Conservation (phyloP, 2,329 filamentous ascomycete genomes). For the Penicillium sp. region DNA sequence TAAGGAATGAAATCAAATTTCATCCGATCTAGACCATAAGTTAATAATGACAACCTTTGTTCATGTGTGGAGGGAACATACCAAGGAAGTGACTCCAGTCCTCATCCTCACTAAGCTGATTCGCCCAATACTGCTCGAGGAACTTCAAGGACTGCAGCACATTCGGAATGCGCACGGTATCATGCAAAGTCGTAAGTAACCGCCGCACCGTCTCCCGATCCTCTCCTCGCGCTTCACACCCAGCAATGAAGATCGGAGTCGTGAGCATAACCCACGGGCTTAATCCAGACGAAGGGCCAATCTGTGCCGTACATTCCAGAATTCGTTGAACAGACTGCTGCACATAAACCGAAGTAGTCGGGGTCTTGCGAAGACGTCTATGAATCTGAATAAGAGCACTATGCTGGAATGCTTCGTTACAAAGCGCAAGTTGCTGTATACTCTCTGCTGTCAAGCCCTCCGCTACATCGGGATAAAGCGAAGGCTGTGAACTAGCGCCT, state of each 20-base stretch:
- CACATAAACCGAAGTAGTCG: conserved; percentile 30
- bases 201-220: conserved; percentile 36
- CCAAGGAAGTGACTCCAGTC: conserved; percentile 43
- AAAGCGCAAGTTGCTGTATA: conserved; percentile 39
- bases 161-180: conserved; percentile 44
- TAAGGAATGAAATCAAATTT: conserved; percentile 33
- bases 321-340: conserved; percentile 40
- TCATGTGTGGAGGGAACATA: conserved; percentile 9
- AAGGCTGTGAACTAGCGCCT: conserved; percentile 28
- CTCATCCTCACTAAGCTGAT: conserved; percentile 34
- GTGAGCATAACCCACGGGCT: conserved; percentile 46
- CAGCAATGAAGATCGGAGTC: conserved; percentile 46
- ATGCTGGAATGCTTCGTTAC: conserved; percentile 46
- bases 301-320: conserved; percentile 39
- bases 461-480: conserved; percentile 38
- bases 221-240: conserved; percentile 40
- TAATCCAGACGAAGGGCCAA: conserved; percentile 39
- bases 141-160: conserved; percentile 43
- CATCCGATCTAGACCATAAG: conserved; percentile 30
- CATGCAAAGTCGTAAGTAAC: conserved; percentile 36
- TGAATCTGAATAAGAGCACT: conserved; percentile 46
- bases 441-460: conserved; percentile 32
- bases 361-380: conserved; percentile 36
- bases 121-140: conserved; percentile 40
- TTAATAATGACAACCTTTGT: conserved; percentile 1